Conservation (phyloP, 176 grass and related monocot species). For the Luzula sylvatica region DNA sequence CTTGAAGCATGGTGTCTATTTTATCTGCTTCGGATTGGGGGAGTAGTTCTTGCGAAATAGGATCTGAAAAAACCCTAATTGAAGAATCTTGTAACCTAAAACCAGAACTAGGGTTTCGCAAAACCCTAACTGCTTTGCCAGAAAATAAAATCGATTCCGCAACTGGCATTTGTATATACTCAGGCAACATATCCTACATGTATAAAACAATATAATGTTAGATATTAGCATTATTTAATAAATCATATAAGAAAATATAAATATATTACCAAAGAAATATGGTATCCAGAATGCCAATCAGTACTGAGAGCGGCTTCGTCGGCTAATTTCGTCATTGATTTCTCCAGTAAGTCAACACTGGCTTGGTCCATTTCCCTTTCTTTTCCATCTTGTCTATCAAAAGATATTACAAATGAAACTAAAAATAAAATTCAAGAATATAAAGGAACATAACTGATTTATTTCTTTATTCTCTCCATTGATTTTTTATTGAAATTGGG, state of each 20-base stretch:
- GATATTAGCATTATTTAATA: slow-evolving; percentile 6
- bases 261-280: slow-evolving; percentile 88
- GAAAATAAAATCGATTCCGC: slow-evolving; percentile 95
- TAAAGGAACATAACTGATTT: too few relatives aligned
- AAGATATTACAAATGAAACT: slow-evolving; percentile 5
- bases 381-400: slow-evolving; percentile 77
- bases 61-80: slow-evolving; percentile 34
- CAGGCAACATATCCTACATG: slow-evolving; percentile 88
- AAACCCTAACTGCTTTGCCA: slow-evolving; percentile 93
- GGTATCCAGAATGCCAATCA: slow-evolving; percentile 89
- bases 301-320: slow-evolving; percentile 47
- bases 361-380: slow-evolving; percentile 46
- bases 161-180: slow-evolving; percentile 91
- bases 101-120: slow-evolving; percentile 71
- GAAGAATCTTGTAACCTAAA: slow-evolving; percentile 47
- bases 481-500: too few relatives aligned
- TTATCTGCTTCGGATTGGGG: slow-evolving; percentile 83
- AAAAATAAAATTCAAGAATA: background rate
- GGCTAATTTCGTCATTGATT: slow-evolving; percentile 46
- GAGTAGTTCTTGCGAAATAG: slow-evolving; percentile 71
- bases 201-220: slow-evolving; percentile 16
- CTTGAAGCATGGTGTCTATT: slow-evolving; percentile 88
- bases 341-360: slow-evolving; percentile 45
- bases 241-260: slow-evolving; percentile 8
- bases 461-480: too few relatives aligned